Conservation (phyloP, 768 basidiomycete species). For the Pleurotus cornucopiae region DNA sequence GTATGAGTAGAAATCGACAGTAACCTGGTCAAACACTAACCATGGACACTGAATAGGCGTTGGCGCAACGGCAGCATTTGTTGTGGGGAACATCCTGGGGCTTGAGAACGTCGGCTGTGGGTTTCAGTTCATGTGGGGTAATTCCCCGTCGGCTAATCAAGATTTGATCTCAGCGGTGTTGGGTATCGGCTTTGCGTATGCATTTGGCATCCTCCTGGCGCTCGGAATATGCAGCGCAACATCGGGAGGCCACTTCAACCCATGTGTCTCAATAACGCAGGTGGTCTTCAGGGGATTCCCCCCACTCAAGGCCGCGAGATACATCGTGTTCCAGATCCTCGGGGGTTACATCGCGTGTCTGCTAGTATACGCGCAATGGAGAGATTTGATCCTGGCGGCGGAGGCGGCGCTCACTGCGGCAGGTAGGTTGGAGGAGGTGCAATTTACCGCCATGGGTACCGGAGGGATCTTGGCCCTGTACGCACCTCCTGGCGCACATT, state of each 20-base stretch:
- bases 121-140: conserved; percentile 15
- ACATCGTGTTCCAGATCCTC: conserved; percentile 61
- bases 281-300: conserved; percentile 57
- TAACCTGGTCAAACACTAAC: neutral
- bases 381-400: conserved; percentile 35
- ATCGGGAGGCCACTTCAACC: conserved; percentile 66
- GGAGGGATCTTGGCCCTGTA: conserved; percentile 55
- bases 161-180: conserved; percentile 36
- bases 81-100: conserved; percentile 41
- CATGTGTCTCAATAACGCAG: conserved; percentile 52
- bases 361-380: conserved; percentile 60
- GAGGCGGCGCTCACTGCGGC: conserved; percentile 27
- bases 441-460: conserved; percentile 36
- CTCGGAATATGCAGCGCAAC: conserved; percentile 47
- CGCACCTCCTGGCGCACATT: conserved; percentile 33
- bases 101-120: conserved; percentile 44
- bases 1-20: conserved; percentile 19
- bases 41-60: conserved; percentile 31
- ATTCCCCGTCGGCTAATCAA: no score
- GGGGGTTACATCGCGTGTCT: conserved; percentile 63
- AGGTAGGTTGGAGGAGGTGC: conserved; percentile 19
- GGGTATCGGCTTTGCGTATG: conserved; percentile 56
- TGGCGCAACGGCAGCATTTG: conserved; percentile 48
- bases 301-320: conserved; percentile 47
- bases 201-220: conserved; percentile 57